Evolutionary conservation across 1,284 basidiomycete genomes (phyloP), one percentile per base, ranked within the genome.

Genomic region (Grifola frondosa): DNA sequence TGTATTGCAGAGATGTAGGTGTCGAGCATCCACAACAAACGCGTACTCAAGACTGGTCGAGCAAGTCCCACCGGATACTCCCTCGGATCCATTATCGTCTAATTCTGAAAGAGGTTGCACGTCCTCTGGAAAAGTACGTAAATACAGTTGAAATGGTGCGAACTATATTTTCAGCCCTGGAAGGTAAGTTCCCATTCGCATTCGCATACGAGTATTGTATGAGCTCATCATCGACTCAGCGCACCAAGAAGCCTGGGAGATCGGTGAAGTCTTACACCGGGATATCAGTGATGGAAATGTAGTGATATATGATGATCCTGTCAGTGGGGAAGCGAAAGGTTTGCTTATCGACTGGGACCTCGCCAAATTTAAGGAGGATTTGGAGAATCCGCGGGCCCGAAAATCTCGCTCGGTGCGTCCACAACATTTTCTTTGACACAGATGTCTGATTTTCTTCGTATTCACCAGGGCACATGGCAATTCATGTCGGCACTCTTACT

Each of bases 391-490:
- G n/a, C n/a, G n/a, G n/a, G n/a, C n/a, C n/a, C n/a, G n/a, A n/a
- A n/a, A n/a, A n/a, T n/a, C n/a, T n/a, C n/a, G n/a, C n/a, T n/a
- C n/a, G n/a, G n/a, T n/a, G n/a, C n/a, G n/a, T n/a, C n/a, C n/a
- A n/a, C n/a, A n/a, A n/a, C n/a, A n/a, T n/a, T n/a, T n/a, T n/a
- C n/a, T n/a, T n/a, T 28, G 13, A 28, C 5, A 19, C 10, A 29
- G 22, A 13, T 19, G n/a, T n/a, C n/a, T n/a, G n/a, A n/a, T n/a
- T n/a, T n/a, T n/a, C n/a, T n/a, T n/a, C n/a, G n/a, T 28, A 9
- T 17, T 21, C 28, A 21, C 2, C 31, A 53, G 52, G 52, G 52
- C 4, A 50, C 49, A 2, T 50, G 52, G 49, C 32, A 34, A 10
- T 53, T 43, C 41, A 44, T 40, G 29, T 53, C 52, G 5, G 43